Evolutionary conservation across 2,329 filamentous ascomycete genomes (phyloP).

Genomic region (Fusarium anguioides): DNA sequence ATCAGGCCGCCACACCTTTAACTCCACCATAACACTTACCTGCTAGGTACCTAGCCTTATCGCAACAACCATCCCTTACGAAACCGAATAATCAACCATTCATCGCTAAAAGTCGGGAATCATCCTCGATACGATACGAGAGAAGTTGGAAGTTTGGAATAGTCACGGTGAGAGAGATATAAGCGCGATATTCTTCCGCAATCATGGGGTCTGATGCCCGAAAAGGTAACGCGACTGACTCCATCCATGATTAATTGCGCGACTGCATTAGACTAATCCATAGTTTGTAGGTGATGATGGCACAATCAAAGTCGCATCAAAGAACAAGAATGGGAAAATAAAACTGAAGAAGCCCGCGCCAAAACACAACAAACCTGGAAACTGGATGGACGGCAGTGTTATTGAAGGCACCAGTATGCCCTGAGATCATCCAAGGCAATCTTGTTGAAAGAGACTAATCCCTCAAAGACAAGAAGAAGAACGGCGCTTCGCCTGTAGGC

Average conservation of each 20-base stretch:
- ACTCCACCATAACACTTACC: slow-evolving; percentile 39
- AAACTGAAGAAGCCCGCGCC: slow-evolving; percentile 72
- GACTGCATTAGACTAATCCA: slow-evolving; percentile 31
- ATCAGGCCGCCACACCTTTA: slow-evolving; percentile 23
- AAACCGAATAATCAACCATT: slow-evolving; percentile 2
- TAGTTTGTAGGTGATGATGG: slow-evolving; percentile 61
- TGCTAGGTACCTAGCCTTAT: slow-evolving; percentile 22
- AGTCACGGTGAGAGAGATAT: neutral
- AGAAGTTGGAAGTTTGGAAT: neutral
- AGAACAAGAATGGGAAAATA: slow-evolving; percentile 65
- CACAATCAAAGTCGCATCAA: slow-evolving; percentile 72
- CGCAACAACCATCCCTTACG: slow-evolving; percentile 21
- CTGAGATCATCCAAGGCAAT: slow-evolving; percentile 1
- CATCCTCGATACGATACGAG: neutral
- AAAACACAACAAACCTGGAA: slow-evolving; percentile 74
- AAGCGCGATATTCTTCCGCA: neutral
- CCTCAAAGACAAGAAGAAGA: slow-evolving; percentile 66
- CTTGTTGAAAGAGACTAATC: slow-evolving; percentile 8
- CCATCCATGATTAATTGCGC: slow-evolving; percentile 5
- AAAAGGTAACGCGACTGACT: slow-evolving; percentile 47
- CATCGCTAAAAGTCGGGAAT: slow-evolving; percentile 6
- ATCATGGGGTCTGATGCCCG: slow-evolving; percentile 43
- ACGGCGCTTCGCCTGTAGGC: slow-evolving; percentile 55
- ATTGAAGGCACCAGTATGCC: slow-evolving; percentile 69
- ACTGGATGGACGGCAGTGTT: slow-evolving; percentile 76